Percentiles rank a stretch among this genome's conserved stretches.
Evolutionary conservation across 495 filamentous ascomycete genomes (phyloP).

Genomic region (Talaromyces thailandensis): DNA sequence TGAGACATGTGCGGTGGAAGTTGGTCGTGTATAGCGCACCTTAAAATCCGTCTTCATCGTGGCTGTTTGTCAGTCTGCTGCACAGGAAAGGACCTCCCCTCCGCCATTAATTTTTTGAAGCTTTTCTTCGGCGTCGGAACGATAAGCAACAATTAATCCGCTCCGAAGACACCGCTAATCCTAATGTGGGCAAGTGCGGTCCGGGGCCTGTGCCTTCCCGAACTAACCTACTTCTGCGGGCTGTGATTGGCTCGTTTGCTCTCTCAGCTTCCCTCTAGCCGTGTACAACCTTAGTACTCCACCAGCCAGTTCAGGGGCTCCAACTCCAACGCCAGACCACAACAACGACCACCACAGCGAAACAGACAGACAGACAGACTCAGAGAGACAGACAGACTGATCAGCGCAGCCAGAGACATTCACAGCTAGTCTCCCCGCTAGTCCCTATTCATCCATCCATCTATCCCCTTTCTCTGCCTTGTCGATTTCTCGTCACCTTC

Average conservation of each 20-base stretch:
- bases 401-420: not conserved
- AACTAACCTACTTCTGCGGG: not conserved
- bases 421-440: not conserved
- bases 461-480: not conserved
- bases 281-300: conserved; percentile 3
- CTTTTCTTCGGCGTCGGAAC: conserved; percentile 6
- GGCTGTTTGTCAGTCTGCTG: not conserved
- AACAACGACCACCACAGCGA: not conserved
- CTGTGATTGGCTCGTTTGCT: not conserved
- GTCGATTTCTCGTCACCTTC: not conserved
- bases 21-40: conserved; percentile 41
- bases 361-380: not conserved
- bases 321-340: not conserved
- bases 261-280: not conserved
- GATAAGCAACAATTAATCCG: conserved; percentile 17
- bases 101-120: conserved; percentile 3
- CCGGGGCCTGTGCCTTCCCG: conserved; percentile 9
- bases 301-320: conserved; percentile 9
- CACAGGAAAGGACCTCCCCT: not conserved
- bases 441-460: not conserved
- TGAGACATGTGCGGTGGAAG: no score
- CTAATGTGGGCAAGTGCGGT: conserved; percentile 1
- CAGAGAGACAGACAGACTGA: not conserved
- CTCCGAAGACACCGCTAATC: not conserved
- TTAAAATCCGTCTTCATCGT: conserved; percentile 94